Percentiles rank a stretch among this genome's conserved stretches.
Evolutionary conservation across 345 rosid species (phyloP).

Genomic region (Linum trigynum): DNA sequence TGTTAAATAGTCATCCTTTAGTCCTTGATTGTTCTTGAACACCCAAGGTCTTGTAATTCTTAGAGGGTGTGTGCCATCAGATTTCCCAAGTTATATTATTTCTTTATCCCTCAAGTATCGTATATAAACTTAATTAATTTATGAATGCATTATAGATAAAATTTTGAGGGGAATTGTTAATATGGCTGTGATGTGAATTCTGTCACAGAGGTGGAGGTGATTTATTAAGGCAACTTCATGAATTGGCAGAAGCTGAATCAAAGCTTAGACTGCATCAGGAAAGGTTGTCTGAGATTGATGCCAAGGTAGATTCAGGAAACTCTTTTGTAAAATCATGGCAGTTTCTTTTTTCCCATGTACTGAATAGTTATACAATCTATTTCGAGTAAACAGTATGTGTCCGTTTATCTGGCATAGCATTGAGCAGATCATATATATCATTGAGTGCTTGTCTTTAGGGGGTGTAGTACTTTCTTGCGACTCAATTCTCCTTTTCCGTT

Average conservation of each 20-base stretch:
- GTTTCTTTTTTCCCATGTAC: not conserved
- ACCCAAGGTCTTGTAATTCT: no score
- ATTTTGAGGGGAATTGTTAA: not conserved
- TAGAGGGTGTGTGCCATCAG: no score
- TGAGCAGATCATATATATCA: no score
- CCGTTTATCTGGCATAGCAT: no score
- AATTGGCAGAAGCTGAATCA: slow-evolving; percentile 70
- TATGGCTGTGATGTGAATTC: not conserved
- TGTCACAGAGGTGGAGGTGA: slow-evolving; percentile 72
- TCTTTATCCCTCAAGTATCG: no score
- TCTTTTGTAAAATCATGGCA: not conserved
- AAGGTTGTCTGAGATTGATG: slow-evolving; percentile 61
- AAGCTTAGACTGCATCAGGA: slow-evolving; percentile 56
- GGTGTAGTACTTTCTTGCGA: no score
- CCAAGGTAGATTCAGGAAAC: slow-evolving; percentile 38
- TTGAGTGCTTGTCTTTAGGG: no score
- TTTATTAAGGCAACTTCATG: slow-evolving; percentile 71
- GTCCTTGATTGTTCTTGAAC: slow-evolving; percentile 3
- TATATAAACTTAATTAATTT: not conserved
- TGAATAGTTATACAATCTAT: no score
- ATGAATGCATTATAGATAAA: slow-evolving; percentile 1
- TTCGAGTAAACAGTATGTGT: no score
- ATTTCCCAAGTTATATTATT: no score
- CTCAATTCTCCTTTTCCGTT: no score
- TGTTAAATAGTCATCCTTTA: not conserved